Percentiles rank a stretch among this genome's conserved stretches.
Conservation (phyloP, 768 basidiomycete genomes). For the Porpolomopsis calyptriformis region DNA sequence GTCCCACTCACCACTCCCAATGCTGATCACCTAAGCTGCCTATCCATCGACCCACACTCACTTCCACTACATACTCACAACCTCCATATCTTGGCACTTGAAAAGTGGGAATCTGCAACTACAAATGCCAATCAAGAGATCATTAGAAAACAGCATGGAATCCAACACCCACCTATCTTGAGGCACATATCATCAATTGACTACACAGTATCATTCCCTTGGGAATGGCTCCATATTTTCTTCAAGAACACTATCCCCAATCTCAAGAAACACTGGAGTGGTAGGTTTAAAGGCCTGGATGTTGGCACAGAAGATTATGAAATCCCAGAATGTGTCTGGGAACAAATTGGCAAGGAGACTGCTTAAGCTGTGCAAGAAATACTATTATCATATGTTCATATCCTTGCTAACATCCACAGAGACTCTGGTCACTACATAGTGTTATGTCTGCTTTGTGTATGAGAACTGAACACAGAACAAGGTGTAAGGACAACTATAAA, state of each 20-base stretch:
- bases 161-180: slow-evolving; percentile 21
- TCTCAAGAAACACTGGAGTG: slow-evolving; percentile 29
- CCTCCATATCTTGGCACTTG: slow-evolving; percentile 4
- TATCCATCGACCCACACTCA: slow-evolving; percentile 7
- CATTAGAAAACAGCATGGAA: slow-evolving; percentile 19
- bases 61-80: slow-evolving; percentile 15
- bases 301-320: slow-evolving; percentile 19
- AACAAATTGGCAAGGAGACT: slow-evolving; percentile 26
- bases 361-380: slow-evolving; percentile 18
- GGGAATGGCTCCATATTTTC: slow-evolving; percentile 37
- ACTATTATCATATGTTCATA: slow-evolving; percentile 23
- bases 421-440: no score
- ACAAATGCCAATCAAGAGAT: slow-evolving; percentile 4
- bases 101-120: slow-evolving; percentile 1
- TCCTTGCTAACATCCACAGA: slow-evolving; percentile 19
- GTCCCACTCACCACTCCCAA: slow-evolving; percentile 13
- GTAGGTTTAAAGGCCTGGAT: slow-evolving; percentile 29
- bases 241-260: slow-evolving; percentile 31
- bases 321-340: slow-evolving; percentile 20
- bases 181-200: slow-evolving; percentile 18
- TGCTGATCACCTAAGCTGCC: not conserved
- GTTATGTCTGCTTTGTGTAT: no score
- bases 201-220: slow-evolving; percentile 24
- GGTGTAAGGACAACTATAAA: no score
- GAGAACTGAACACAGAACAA: no score